A percentile compares a stretch with the other conserved stretches of the same genome.
phyloP scores from a whole-genome alignment of 129 eudicot species.

The Helianthus annuus region DNA sequence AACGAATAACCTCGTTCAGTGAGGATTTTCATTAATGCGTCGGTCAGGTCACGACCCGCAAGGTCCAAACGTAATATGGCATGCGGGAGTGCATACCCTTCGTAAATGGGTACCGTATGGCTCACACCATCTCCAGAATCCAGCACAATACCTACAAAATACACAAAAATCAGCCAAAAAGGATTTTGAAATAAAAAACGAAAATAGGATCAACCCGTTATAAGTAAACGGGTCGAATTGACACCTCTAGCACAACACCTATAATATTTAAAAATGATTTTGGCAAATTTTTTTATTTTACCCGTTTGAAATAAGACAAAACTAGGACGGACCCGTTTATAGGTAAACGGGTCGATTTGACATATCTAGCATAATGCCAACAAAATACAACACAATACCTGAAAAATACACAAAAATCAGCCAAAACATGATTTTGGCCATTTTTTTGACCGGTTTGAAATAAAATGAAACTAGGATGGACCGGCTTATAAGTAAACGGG shows the following conservation, averaged over 20 bases:
- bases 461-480: background rate
- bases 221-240: background rate
- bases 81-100: constrained; percentile 2
- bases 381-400: constrained; percentile 4
- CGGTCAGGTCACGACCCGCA: constrained; percentile 3
- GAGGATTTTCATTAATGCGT: background rate
- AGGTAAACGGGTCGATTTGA: background rate
- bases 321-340: background rate
- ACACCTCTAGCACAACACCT: background rate
- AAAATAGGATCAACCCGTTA: background rate
- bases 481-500: background rate
- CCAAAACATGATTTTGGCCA: background rate
- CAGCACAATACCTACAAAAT: constrained; percentile 5
- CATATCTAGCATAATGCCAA: too few species aligned
- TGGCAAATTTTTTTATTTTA: background rate
- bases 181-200: background rate
- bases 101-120: background rate
- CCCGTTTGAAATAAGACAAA: background rate
- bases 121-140: constrained; percentile 12
- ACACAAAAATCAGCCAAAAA: background rate
- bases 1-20: constrained; percentile 6
- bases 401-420: background rate
- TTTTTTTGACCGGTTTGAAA: background rate
- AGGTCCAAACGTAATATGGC: background rate
- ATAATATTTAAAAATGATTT: background rate